Percentiles rank a stretch among this genome's conserved stretches.
These are phyloP conservation scores for Beauveria caledonica DNA, from an alignment of 2,329 filamentous ascomycete species.

Conservation along the genomic window DNA sequence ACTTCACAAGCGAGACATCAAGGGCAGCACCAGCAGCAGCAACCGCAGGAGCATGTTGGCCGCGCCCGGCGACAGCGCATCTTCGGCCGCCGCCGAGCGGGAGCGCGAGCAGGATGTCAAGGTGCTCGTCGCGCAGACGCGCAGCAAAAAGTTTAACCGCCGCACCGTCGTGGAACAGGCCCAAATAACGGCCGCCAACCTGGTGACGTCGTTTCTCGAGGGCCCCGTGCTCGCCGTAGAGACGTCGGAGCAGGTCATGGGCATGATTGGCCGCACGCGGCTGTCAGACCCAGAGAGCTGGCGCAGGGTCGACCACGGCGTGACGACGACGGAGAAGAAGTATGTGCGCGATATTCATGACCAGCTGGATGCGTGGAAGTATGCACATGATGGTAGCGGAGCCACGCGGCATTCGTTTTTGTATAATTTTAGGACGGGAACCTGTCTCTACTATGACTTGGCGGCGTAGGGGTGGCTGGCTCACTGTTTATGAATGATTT, in stretches of 20 bases:
- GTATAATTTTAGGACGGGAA: conserved; percentile 83
- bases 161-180: conserved; percentile 78
- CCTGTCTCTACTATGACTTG: conserved; percentile 80
- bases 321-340: conserved; percentile 67
- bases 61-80: conserved; percentile 15
- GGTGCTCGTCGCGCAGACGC: conserved; percentile 73
- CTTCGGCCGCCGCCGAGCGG: conserved; percentile 23
- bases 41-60: conserved; percentile 23
- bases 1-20: conserved; percentile 61
- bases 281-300: conserved; percentile 77
- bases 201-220: conserved; percentile 63
- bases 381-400: conserved; percentile 43
- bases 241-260: conserved; percentile 74
- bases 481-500: no score
- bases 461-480: not conserved
- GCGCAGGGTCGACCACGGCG: conserved; percentile 70
- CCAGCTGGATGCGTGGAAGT: conserved; percentile 57
- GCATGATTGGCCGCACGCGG: conserved; percentile 63
- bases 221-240: conserved; percentile 84
- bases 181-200: conserved; percentile 47
- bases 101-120: conserved; percentile 63
- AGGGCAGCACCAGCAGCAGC: conserved; percentile 33
- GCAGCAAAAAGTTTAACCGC: conserved; percentile 87
- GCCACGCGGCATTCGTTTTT: conserved; percentile 69
- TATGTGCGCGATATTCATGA: conserved; percentile 80